A percentile compares a stretch with the other conserved stretches of the same genome.
Conservation (phyloP, 2,329 filamentous ascomycete genomes). For the Ophiostoma ulmi region DNA sequence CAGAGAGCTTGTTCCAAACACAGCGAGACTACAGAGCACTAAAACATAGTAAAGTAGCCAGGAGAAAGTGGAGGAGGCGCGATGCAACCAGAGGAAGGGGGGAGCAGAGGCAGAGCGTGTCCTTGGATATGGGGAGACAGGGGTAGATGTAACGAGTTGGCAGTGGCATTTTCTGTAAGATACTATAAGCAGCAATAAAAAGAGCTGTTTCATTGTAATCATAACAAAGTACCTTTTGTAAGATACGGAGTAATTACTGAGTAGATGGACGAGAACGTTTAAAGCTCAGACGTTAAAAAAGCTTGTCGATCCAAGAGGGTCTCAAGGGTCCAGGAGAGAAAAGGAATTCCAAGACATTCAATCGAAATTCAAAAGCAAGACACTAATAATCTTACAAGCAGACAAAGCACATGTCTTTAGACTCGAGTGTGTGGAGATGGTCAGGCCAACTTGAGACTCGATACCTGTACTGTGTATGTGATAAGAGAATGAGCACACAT, state of each 20-base stretch:
- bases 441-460: neutral
- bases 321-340: neutral
- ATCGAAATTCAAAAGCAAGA: neutral
- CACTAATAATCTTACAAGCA: neutral
- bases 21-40: neutral
- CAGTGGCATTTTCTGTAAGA: neutral
- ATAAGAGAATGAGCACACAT: neutral
- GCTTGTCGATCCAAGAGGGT: neutral
- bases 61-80: slow-evolving; percentile 16
- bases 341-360: neutral
- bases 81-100: slow-evolving; percentile 19
- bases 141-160: neutral
- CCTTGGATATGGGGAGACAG: slow-evolving; percentile 18
- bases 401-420: neutral
- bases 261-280: too few relatives aligned
- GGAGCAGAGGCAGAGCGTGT: slow-evolving; percentile 14
- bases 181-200: neutral
- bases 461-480: neutral
- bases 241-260: too few relatives aligned
- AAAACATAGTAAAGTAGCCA: slow-evolving; percentile 19
- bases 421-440: neutral
- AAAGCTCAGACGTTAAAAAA: neutral
- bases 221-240: too few relatives aligned
- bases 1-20: neutral
- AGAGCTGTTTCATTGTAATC: too few relatives aligned